Base-by-base conservation (phyloP, 306 rosid species). In the Prunus dulcis region DNA sequence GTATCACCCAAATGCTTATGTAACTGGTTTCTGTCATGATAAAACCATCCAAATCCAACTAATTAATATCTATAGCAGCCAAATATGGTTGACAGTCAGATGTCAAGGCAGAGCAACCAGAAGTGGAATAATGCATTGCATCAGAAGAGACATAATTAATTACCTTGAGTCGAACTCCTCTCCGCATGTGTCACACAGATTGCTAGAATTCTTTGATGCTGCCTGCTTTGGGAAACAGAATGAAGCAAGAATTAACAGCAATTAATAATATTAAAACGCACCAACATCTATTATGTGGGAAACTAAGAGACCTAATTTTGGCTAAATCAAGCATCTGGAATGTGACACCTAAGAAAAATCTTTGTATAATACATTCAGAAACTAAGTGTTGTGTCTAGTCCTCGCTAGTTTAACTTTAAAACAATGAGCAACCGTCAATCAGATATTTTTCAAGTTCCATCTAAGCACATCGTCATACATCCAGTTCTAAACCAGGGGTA, bases 91-190 rank as follows among this genome's bases (percentile, higher is more conserved):
- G 50, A 79, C 18, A 18, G 9, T 28, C 55, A 25, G 34, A n/a
- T 13, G 69, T 25, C 60, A 18, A 30, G 65, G 19, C 38, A 20
- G 41, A 75, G 2, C 52, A 55, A 74, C 60, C 55, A 64, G 30
- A 19, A 49, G 32, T 27, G 22, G 3, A 55, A 38, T 6, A 38
- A 72, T n/a, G 6, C 41, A 55, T n/a, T 47, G 52, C 32, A 60
- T 77, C 41, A 67, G 19, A 71, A 43, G 38, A 4, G 51, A 41
- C 27, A 12, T 65, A 64, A 65, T 17, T 53, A 61, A 49, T 63
- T 89, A 96, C 98, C 94, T 95, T 25, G 99, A 86, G 45, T 87
- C 98, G 81, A 96, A 96, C 63, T 96, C 97, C 86, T 86, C 93
- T 30, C 92, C 97, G 52, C 98, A 92, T 9, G 90, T 49, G 8